A percentile compares a stretch with the other conserved stretches of the same genome.
phyloP scores from a whole-genome alignment of 208 protist species.

The Trichomonas vaginalis region DNA sequence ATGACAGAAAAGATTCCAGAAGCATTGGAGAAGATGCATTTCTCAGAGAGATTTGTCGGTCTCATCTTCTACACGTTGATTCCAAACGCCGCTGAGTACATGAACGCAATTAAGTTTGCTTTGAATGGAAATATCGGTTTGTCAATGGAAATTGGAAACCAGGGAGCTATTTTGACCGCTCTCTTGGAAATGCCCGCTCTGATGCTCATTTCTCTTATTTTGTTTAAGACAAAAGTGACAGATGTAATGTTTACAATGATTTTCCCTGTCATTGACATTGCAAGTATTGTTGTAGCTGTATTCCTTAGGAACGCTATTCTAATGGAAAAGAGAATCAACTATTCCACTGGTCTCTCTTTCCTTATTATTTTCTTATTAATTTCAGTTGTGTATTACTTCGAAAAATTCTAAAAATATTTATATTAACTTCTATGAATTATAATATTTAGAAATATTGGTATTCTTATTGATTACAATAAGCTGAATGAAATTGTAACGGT shows the following conservation, averaged over 20 bases:
- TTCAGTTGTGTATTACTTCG: slow-evolving; percentile 1
- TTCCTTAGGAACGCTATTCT: neutral
- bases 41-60: neutral
- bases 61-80: neutral
- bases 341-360: neutral
- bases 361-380: neutral
- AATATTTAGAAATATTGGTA: no score
- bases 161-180: neutral
- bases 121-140: slow-evolving; percentile 1
- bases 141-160: slow-evolving; percentile 10
- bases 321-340: neutral
- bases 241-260: neutral
- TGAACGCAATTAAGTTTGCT: slow-evolving; percentile 1
- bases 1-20: slow-evolving; percentile 13
- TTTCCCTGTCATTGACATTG: neutral
- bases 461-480: no score
- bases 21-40: neutral
- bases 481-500: no score
- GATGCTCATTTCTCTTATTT: neutral
- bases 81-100: slow-evolving; percentile 7
- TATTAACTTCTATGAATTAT: no score
- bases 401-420: neutral
- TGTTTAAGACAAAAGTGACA: neutral
- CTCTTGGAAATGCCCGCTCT: neutral
- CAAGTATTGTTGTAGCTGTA: neutral